phyloP scores from a whole-genome alignment of 1,139 yeast genomes.

The Suzukiozyma palmioleophila region DNA sequence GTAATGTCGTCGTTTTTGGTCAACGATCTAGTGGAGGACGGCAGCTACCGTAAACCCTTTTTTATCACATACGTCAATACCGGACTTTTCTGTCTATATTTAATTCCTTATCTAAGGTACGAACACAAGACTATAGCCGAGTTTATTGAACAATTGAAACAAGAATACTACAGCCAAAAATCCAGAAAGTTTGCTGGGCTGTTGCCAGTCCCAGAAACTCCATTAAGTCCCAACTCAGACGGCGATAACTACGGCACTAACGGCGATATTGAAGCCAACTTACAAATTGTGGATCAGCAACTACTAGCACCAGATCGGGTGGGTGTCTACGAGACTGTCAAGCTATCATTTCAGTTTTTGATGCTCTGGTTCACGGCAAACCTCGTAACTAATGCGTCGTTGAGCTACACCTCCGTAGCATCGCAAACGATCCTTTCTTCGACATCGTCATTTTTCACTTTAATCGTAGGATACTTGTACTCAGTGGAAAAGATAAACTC shows the following conservation, averaged over 20 bases:
- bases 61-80: slow-evolving; percentile 90
- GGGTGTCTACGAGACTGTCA: slow-evolving; percentile 44
- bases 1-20: slow-evolving; percentile 80
- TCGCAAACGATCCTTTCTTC: slow-evolving; percentile 90
- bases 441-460: slow-evolving; percentile 89
- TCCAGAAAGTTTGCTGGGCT: too few relatives aligned
- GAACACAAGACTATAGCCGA: slow-evolving; percentile 16
- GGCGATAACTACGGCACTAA: slow-evolving; percentile 16
- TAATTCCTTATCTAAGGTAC: slow-evolving; percentile 54
- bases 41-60: slow-evolving; percentile 82
- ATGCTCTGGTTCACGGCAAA: slow-evolving; percentile 88
- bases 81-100: slow-evolving; percentile 72
- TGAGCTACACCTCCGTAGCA: slow-evolving; percentile 86
- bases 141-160: slow-evolving; percentile 19
- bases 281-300: slow-evolving; percentile 3
- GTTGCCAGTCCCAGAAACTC: not conserved
- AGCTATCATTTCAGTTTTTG: slow-evolving; percentile 75
- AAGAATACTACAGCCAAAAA: slow-evolving; percentile 16
- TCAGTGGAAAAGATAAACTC: slow-evolving; percentile 65
- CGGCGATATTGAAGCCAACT: slow-evolving; percentile 8
- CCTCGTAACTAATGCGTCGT: slow-evolving; percentile 80
- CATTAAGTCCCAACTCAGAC: slow-evolving; percentile 8
- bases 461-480: slow-evolving; percentile 72
- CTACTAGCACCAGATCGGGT: slow-evolving; percentile 14
- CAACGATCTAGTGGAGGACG: slow-evolving; percentile 65